phyloP scores from a whole-genome alignment of 2,329 filamentous ascomycete species.

The Epichloe amarillans region DNA sequence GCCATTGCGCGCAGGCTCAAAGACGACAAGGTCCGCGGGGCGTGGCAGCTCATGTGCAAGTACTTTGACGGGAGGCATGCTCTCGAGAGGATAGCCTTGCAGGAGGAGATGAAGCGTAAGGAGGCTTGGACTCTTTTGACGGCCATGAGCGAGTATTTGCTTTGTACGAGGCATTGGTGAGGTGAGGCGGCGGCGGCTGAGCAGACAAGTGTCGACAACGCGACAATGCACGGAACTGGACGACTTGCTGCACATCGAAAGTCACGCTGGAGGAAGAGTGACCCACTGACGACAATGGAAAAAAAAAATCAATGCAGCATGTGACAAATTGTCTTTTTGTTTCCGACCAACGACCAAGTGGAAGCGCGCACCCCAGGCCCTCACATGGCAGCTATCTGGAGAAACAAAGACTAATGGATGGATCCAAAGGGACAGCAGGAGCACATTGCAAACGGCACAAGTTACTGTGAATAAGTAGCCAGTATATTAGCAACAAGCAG shows the following conservation, averaged over 20 bases:
- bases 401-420: no score
- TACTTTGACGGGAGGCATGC: constrained; percentile 82
- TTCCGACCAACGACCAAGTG: no score
- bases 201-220: no score
- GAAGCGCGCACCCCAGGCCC: no score
- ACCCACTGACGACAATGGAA: no score
- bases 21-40: constrained; percentile 45
- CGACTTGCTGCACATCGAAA: no score
- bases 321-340: no score
- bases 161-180: constrained; percentile 59
- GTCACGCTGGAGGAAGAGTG: no score
- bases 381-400: no score
- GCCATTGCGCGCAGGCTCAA: constrained; percentile 42
- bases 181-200: neutral
- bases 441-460: neutral
- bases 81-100: constrained; percentile 74
- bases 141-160: constrained; percentile 53
- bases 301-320: no score
- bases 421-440: no score
- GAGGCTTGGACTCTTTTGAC: constrained; percentile 56
- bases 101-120: constrained; percentile 77
- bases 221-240: no score
- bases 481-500: neutral
- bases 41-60: constrained; percentile 63
- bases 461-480: neutral